phyloP scores from a whole-genome alignment of 2,329 filamentous ascomycete species.

The Diplodia sapinea region DNA sequence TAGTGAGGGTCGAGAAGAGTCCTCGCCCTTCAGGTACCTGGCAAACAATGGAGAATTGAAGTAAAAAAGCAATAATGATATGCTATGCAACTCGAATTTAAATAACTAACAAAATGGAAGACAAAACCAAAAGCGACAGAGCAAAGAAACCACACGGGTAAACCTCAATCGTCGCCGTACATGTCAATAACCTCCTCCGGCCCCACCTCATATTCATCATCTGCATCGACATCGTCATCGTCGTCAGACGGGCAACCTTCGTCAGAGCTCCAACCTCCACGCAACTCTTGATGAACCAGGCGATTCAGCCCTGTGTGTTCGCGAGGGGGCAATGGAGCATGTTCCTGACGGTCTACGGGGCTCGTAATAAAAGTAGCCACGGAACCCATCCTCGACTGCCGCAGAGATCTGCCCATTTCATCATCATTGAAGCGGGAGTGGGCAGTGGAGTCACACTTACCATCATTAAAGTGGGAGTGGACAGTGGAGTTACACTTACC shows the following conservation, averaged over 20 bases:
- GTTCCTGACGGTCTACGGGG: background rate
- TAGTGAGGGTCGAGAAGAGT: no score
- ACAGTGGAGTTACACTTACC: background rate
- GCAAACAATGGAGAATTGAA: no score
- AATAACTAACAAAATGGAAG: no score
- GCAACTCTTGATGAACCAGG: background rate
- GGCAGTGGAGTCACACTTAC: background rate
- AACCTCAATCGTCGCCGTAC: background rate
- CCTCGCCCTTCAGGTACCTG: no score
- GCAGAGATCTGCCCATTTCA: background rate
- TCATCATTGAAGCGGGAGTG: background rate
- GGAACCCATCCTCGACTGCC: background rate
- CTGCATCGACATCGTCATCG: background rate
- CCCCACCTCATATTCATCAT: background rate
- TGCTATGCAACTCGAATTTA: no score
- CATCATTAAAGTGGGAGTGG: no score
- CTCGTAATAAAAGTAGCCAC: background rate
- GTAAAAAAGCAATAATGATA: no score
- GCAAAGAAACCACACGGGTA: no score
- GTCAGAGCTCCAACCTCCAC: conserved; percentile 39
- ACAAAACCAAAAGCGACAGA: no score
- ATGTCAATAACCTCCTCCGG: background rate
- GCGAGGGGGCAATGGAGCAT: background rate
- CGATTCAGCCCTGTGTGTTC: background rate
- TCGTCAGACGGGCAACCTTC: conserved; percentile 34